phyloP scores from a whole-genome alignment of 345 rosid genomes.

The Hypericum perforatum region DNA sequence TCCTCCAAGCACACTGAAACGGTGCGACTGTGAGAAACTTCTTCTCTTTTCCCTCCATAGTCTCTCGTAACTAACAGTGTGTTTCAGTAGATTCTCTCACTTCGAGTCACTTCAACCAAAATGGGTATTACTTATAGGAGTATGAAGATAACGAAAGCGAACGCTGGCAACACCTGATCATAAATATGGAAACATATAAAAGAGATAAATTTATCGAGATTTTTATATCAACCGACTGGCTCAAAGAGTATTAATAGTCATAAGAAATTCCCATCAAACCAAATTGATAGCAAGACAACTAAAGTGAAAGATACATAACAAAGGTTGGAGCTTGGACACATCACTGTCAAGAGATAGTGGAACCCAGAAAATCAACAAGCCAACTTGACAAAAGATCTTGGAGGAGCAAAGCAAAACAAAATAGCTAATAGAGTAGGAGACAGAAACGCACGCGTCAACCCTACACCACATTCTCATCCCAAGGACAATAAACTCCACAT shows the following conservation, averaged over 20 bases:
- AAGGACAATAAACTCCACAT: conserved; percentile 11
- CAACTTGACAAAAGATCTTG: conserved; percentile 43
- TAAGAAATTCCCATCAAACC: conserved; percentile 1
- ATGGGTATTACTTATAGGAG: conserved; percentile 22
- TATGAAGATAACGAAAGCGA: not conserved
- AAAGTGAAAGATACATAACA: not conserved
- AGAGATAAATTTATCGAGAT: not conserved
- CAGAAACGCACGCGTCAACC: conserved; percentile 25
- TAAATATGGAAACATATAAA: conserved; percentile 1
- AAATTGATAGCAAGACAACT: not conserved
- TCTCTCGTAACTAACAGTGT: conserved; percentile 12
- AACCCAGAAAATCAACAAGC: conserved; percentile 24
- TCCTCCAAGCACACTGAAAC: conserved; percentile 96
- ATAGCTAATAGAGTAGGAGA: conserved; percentile 12
- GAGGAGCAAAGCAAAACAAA: conserved; percentile 23
- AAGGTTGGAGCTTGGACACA: conserved; percentile 4
- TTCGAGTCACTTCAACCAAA: conserved; percentile 13
- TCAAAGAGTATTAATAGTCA: not conserved
- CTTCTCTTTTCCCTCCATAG: conserved; percentile 47
- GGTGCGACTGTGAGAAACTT: conserved; percentile 89
- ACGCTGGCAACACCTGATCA: conserved; percentile 12
- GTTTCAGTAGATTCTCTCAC: conserved; percentile 10
- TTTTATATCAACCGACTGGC: conserved; percentile 1
- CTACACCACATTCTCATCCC: conserved; percentile 32
- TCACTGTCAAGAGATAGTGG: conserved; percentile 19